A percentile compares a stretch with the other conserved stretches of the same genome.
Evolutionary conservation across 371 early-diverging fungal genomes (phyloP).

Genomic region (Apophysomyces ossiformis): DNA sequence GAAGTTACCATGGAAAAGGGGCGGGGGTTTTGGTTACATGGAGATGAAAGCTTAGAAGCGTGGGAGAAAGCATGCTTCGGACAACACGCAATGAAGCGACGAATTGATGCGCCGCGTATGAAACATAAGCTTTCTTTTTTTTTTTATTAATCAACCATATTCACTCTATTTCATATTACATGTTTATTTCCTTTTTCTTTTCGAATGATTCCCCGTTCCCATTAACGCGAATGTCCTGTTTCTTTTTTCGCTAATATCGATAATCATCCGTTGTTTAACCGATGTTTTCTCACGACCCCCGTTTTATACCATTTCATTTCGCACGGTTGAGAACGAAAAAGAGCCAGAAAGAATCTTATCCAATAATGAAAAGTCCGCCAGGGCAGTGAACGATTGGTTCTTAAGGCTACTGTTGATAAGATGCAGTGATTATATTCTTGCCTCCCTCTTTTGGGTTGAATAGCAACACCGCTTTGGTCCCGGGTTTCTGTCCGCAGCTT

Average conservation of each 20-base stretch:
- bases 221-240: neutral
- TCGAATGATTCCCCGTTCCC: too few species aligned
- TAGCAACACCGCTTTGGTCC: too few species aligned
- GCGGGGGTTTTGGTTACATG: neutral
- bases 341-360: neutral
- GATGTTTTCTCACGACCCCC: neutral
- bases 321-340: neutral
- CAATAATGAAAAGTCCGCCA: too few species aligned
- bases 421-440: neutral
- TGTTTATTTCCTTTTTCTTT: too few species aligned
- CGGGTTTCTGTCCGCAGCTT: too few species aligned
- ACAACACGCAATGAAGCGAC: neutral
- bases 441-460: too few species aligned
- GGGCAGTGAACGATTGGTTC: neutral
- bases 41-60: neutral
- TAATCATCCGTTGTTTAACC: neutral
- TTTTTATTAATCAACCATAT: neutral
- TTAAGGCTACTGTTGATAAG: neutral
- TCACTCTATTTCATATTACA: too few species aligned
- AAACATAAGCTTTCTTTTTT: neutral
- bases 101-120: neutral
- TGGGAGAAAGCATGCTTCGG: constrained; percentile 4
- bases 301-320: neutral
- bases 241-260: neutral
- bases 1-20: neutral